Evolutionary conservation across 2,329 filamentous ascomycete species (phyloP).

Genomic region (Clarireedia paspali): DNA sequence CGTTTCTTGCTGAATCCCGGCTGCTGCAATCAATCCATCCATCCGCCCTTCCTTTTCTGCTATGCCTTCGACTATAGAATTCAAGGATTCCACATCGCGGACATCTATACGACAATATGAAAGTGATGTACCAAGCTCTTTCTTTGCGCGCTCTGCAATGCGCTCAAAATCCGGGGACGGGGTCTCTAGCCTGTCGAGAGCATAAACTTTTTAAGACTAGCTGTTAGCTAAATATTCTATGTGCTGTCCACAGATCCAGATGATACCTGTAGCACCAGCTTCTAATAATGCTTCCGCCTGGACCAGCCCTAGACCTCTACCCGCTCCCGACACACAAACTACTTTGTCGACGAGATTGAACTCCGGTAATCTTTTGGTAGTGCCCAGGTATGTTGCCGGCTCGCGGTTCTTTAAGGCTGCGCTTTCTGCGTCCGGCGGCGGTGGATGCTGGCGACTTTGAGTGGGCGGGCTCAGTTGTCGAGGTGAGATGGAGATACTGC

Average conservation of each 20-base stretch:
- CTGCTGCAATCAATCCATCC: constrained; percentile 68
- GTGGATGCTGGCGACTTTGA: constrained; percentile 8
- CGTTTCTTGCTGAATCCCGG: constrained; percentile 74
- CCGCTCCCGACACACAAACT: constrained; percentile 64
- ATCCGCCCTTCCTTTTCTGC: constrained; percentile 62
- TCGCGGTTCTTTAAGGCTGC: constrained; percentile 8
- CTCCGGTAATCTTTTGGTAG: constrained; percentile 36
- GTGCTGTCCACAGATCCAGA: neutral
- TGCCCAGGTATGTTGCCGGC: constrained; percentile 18
- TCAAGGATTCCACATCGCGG: constrained; percentile 59
- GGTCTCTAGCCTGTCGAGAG: constrained; percentile 28
- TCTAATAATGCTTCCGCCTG: constrained; percentile 68
- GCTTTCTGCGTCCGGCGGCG: constrained; percentile 13
- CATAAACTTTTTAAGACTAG: constrained; percentile 17
- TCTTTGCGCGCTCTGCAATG: constrained; percentile 40
- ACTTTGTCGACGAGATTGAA: constrained; percentile 63
- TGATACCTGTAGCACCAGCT: constrained; percentile 58
- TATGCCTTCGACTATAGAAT: constrained; percentile 60
- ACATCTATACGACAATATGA: constrained; percentile 74
- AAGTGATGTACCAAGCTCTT: constrained; percentile 49
- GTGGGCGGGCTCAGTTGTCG: neutral
- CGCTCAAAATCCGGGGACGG: constrained; percentile 51
- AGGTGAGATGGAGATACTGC: constrained; percentile 6
- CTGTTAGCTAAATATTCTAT: neutral
- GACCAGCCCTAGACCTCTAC: constrained; percentile 63